Evolutionary conservation across 495 filamentous ascomycete genomes (phyloP), one percentile per base, ranked within the genome.

Genomic region (Bombardia bombarda): DNA sequence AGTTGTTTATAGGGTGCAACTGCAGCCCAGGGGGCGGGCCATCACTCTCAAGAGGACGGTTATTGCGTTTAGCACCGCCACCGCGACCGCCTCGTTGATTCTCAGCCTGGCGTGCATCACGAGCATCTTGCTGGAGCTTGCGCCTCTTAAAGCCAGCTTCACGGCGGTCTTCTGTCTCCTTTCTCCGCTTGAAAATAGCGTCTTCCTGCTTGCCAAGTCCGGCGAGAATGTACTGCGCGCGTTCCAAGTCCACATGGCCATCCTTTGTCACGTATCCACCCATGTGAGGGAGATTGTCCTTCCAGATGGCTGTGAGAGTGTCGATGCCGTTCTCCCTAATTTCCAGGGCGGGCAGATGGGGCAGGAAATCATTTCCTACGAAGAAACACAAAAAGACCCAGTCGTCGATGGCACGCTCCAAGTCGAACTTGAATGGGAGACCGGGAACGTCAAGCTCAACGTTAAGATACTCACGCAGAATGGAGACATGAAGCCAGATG

Each of bases 341-440:
- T 62, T 97, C 92, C 44, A 99, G 73, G 58, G 89, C 93, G 18
- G 92, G 92, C 43, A 99, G 67, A 71, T 99, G 92, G 34, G 92
- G 92, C 51, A 99, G 70, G 68, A 99, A 99, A 70, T 99, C 93
- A 61, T 99, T 99, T 51, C 92, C 92, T 45, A 99, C 92, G 60
- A 99, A 99, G 67, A 94, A 99, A 70, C 92, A 99, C 90, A 99
- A 95, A 64, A 99, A 99, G 13, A 99, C 87, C 92, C 93, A 97
- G 63, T 99, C 92, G 68, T 99, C 92, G 42, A 99, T 72, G n/a
- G 93, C 92, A 51, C 92, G 77, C 59, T 99, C 92, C 22, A 96
- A 70, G 61, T 99, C 87, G 51, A 78, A 79, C 49, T 88, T 87
- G 34, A 82, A 80, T 38, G 87, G 86, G n/a, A 74, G 54, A 24